A percentile compares a stretch with the other conserved stretches of the same genome.
Conservation (phyloP, 2,329 filamentous ascomycete species). For the Microdochium paspali region DNA sequence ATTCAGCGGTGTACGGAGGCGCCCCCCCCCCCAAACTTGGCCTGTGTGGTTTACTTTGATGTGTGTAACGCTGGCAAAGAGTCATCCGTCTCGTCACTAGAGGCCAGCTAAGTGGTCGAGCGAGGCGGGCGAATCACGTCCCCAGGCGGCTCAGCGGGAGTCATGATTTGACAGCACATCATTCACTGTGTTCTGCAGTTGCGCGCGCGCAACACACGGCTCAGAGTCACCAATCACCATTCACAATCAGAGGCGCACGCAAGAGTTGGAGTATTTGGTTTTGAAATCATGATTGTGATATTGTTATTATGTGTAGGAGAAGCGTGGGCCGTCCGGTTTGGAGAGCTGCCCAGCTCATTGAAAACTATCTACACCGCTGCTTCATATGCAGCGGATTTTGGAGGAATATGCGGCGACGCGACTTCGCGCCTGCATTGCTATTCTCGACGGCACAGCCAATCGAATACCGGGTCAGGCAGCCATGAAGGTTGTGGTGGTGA, state of each 20-base stretch:
- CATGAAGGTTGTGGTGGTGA: background rate
- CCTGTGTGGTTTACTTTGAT: no score
- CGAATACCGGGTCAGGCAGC: background rate
- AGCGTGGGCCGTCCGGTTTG: background rate
- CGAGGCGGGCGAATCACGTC: background rate
- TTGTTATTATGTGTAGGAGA: no score
- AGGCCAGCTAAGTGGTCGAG: background rate
- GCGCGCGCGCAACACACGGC: no score
- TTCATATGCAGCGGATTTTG: background rate
- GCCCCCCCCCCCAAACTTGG: no score
- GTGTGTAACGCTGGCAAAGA: no score
- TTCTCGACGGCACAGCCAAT: background rate
- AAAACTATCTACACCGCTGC: constrained; percentile 1
- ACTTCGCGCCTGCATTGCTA: background rate
- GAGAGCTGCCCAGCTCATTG: background rate
- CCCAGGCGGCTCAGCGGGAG: background rate
- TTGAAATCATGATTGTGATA: no score
- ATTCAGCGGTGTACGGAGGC: no score
- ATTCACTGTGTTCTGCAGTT: no score
- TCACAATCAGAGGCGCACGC: no score
- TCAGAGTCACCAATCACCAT: no score
- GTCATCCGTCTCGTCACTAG: no score
- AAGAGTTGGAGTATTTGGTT: background rate
- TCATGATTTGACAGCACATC: background rate
- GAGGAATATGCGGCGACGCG: background rate